Base-by-base conservation (phyloP, 1,284 basidiomycete genomes). In the Austroboletus niveus region DNA sequence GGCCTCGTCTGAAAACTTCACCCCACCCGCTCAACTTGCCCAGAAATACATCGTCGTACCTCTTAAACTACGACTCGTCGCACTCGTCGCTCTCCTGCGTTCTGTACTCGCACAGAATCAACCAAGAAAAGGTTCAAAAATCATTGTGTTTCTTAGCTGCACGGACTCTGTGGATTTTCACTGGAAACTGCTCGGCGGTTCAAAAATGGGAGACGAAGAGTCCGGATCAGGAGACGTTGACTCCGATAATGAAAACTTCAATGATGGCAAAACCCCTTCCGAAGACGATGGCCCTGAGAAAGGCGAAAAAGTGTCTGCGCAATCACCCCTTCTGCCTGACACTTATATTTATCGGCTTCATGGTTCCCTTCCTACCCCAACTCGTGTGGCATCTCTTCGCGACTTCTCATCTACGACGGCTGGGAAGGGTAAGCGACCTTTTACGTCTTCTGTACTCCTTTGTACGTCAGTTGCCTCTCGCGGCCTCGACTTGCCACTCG, bases 81-180 rank as follows among this genome's bases (percentile, higher is more conserved):
- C 92, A 0, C 82, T 99, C 12, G 77, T 99, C 29, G 90, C 96
- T 3, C 77, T 99, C 3, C 73, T 95, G 31, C 85, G 89, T 27
- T 82, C 83, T 4, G 77, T 96, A 6, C 75, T 98, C 35, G 74
- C 86, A 4, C 79, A 85, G 64, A 73, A 78, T 15, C 74, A 75
- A 56, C 68, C 67, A 34, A 75, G 73, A 42, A 71, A 75, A 42
- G 79, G 80, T 29, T 75, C 77, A 24, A 89, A 85, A 65, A 85
- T 98, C 42, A 94, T 99, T 48, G 94, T 99, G 6, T 99, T 99
- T 71, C 75, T 99, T 54, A 94, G 89, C 61, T 98, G 94, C 61
- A 99, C 94, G 3, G 95, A 98, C 69, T 93, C 94, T 2, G 97
- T 99, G 32, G 96, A 99, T 69, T 98, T 94, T 66, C 94, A 98